Evolutionary conservation across 2,329 filamentous ascomycete species (phyloP), one percentile per base, ranked within the genome.

Genomic region (Diaporthe capsici): DNA sequence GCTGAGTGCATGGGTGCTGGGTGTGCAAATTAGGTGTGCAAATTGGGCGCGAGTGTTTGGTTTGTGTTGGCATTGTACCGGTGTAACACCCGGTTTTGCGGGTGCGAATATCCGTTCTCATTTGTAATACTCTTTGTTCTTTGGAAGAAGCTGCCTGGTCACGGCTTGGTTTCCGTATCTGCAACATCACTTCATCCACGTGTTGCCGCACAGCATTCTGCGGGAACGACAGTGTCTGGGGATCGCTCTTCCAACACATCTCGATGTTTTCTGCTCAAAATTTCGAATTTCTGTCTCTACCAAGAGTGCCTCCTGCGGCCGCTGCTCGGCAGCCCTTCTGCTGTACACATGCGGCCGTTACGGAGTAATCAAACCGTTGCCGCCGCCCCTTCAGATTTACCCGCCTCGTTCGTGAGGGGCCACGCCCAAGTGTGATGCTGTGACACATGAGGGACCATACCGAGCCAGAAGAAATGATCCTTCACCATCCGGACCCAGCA

Each of bases 371-470:
- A 37, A 39, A 53, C 31, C 47, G 31, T 53, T 28, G 65, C 31
- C n/a, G 65, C 47, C 47, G 65, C 47, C 47, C 12, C 31, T 68
- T n/a, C 7, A n/a, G 31, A 53, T 39, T 67, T 42, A 31, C 25
- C 61, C 42, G 17, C 25, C 25, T 22, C 61, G n/a, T n/a, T 28
- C 65, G 47, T 53, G 31, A 53, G 28, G 47, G 31, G 22, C 20
- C 47, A 68, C 49, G 47, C 65, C n/a, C n/a, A 42, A 28, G 65
- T 42, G n/a, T 22, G 34, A 17, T 70, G 34, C 49, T 28, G 47
- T 42, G 34, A 31, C 20, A 70, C 49, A 10, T n/a, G 15, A 28
- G 47, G 47, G 15, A 10, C 22, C 34, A 55, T 25, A 39, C 10
- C 65, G 34, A 53, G 15, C 65, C 49, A 15, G 49, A 20, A 13